phyloP scores from a whole-genome alignment of 495 filamentous ascomycete species.

The Parathielavia hyrcaniae region DNA sequence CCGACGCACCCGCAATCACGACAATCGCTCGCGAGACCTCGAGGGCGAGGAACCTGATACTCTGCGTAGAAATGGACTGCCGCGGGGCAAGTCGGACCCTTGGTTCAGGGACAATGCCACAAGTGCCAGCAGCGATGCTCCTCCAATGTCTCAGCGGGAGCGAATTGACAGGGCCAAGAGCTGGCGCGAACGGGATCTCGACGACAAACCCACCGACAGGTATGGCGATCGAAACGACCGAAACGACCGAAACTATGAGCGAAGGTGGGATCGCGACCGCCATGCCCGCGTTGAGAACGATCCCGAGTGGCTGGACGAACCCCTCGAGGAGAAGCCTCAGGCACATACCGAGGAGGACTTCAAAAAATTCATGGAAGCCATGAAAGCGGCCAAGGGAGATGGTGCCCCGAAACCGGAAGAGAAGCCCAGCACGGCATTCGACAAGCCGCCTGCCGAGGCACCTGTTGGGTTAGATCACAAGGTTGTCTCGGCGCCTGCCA shows the following conservation, averaged over 20 bases:
- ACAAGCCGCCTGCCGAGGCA: constrained; percentile 26
- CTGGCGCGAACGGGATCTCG: constrained; percentile 61
- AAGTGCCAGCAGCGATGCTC: constrained; percentile 33
- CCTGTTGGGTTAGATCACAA: constrained; percentile 42
- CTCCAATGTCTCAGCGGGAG: constrained; percentile 46
- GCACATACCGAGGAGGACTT: constrained; percentile 86
- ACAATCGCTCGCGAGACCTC: constrained; percentile 43
- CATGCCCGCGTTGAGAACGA: constrained; percentile 63
- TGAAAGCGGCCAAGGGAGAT: constrained; percentile 60
- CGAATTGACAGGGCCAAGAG: constrained; percentile 54
- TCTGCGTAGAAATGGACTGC: constrained; percentile 50
- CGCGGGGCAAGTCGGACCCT: constrained; percentile 40
- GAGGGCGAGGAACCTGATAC: constrained; percentile 50
- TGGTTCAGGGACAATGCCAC: constrained; percentile 38
- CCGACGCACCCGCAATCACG: constrained; percentile 48
- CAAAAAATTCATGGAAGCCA: constrained; percentile 86
- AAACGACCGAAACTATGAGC: constrained; percentile 40
- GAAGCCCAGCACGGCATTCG: constrained; percentile 39
- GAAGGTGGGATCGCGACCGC: constrained; percentile 60
- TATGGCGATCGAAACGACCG: constrained; percentile 41
- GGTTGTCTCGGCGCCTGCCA: constrained; percentile 48
- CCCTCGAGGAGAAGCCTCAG: constrained; percentile 60
- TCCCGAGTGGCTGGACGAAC: constrained; percentile 80
- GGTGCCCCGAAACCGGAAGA: constrained; percentile 39
- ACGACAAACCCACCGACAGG: constrained; percentile 38